A percentile compares a stretch with the other conserved stretches of the same genome.
phyloP scores from a whole-genome alignment of 2,329 filamentous ascomycete genomes.

The Purpureocillium lavendulum region DNA sequence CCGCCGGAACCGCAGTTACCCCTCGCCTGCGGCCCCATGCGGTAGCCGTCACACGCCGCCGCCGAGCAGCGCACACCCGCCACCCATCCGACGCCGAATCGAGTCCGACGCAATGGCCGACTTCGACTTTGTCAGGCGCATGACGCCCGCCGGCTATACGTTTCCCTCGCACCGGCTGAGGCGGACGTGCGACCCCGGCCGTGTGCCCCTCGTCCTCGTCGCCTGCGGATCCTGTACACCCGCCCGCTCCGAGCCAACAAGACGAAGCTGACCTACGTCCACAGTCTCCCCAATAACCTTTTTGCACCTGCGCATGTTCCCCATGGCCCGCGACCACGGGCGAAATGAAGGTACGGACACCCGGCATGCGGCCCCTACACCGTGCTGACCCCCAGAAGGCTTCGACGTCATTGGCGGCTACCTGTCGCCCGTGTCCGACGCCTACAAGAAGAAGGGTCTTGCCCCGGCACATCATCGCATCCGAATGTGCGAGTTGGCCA shows the following conservation, averaged over 20 bases:
- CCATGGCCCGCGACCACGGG: slow-evolving; percentile 75
- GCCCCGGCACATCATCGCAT: slow-evolving; percentile 28
- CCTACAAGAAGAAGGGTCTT: slow-evolving; percentile 28
- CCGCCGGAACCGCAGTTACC: no score
- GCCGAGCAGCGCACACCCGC: no score
- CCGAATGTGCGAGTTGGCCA: slow-evolving; percentile 77
- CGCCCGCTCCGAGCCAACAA: no score
- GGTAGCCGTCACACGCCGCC: no score
- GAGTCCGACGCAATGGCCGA: slow-evolving; percentile 11
- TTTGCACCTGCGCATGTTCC: slow-evolving; percentile 78
- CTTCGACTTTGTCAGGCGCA: slow-evolving; percentile 23
- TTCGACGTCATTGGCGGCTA: slow-evolving; percentile 82
- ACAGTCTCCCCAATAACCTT: slow-evolving; percentile 63
- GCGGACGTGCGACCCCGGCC: slow-evolving; percentile 34
- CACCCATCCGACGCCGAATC: slow-evolving; percentile 10
- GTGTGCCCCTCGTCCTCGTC: slow-evolving; percentile 5
- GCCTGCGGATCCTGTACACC: slow-evolving; percentile 53
- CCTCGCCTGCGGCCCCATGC: no score
- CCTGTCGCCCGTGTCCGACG: slow-evolving; percentile 21
- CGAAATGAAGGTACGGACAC: slow-evolving; percentile 30
- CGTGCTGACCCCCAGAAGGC: slow-evolving; percentile 10
- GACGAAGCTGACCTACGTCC: neutral
- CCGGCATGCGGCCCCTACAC: neutral
- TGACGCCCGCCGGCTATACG: slow-evolving; percentile 36
- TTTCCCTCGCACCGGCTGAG: slow-evolving; percentile 55